phyloP scores from a whole-genome alignment of 2,329 filamentous ascomycete species.

The Fusarium pseudocircinatum region DNA sequence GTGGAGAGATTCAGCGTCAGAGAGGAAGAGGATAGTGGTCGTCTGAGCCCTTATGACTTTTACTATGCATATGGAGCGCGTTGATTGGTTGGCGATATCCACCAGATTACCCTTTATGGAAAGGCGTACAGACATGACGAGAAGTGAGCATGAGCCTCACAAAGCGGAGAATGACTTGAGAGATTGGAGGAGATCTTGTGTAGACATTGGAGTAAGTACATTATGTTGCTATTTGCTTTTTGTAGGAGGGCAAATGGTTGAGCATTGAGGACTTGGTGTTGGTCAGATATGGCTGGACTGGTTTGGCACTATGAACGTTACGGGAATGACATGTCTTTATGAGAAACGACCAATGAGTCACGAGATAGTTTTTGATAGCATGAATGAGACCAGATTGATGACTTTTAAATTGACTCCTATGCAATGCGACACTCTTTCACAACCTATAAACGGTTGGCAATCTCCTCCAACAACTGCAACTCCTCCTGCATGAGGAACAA shows the following conservation, averaged over 20 bases:
- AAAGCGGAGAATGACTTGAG: not conserved
- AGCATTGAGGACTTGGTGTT: rapidly evolving
- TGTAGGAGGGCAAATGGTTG: not conserved
- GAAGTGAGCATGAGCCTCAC: not conserved
- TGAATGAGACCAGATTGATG: not conserved
- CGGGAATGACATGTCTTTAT: not conserved
- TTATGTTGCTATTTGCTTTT: rapidly evolving
- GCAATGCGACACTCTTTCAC: not conserved
- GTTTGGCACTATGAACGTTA: not conserved
- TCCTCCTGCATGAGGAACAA: conserved; percentile 53
- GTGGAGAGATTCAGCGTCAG: not conserved
- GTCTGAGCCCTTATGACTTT: not conserved
- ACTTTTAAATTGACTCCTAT: not conserved
- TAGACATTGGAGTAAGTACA: no score
- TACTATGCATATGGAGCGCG: no score
- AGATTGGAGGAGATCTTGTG: not conserved
- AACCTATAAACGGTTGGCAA: conserved; percentile 47
- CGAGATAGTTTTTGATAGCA: not conserved
- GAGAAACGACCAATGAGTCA: not conserved
- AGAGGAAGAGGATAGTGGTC: not conserved
- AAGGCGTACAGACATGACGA: rapidly evolving
- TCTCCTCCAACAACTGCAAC: conserved; percentile 47
- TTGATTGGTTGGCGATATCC: not conserved
- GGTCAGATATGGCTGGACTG: not conserved
- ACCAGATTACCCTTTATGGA: not conserved